These are phyloP conservation scores for Gloeopeniophorella convolvens DNA, from an alignment of 768 basidiomycete species.

Conservation along the genomic window DNA sequence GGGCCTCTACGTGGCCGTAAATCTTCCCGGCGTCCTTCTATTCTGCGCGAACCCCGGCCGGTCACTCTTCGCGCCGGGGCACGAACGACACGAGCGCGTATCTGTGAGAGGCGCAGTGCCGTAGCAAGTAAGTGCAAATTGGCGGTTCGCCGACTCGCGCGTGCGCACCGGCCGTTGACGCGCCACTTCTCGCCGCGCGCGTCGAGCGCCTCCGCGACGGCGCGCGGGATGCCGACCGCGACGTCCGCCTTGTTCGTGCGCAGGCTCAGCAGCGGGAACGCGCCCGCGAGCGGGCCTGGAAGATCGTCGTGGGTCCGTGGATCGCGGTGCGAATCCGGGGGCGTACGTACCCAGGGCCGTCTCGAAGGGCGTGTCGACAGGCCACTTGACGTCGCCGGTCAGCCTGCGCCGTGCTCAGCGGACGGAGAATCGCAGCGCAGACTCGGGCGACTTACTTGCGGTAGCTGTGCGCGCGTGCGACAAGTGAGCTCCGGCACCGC, in stretches of 20 bases:
- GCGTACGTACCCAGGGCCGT: constrained; percentile 64
- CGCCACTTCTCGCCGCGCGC: constrained; percentile 65
- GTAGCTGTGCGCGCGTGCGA: constrained; percentile 61
- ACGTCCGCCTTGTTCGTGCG: constrained; percentile 97
- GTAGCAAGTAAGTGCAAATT: not conserved
- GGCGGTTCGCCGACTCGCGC: not conserved
- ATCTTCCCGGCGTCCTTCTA: too few relatives aligned
- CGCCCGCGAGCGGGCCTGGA: constrained; percentile 67
- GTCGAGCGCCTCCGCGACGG: constrained; percentile 63
- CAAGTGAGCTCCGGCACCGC: too few relatives aligned
- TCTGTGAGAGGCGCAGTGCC: not conserved
- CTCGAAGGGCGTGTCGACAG: constrained; percentile 67
- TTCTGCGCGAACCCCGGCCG: too few relatives aligned
- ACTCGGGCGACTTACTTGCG: constrained; percentile 72
- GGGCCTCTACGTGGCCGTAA: too few relatives aligned
- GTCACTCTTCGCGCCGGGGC: too few relatives aligned
- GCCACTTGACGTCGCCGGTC: constrained; percentile 86
- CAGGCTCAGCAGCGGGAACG: constrained; percentile 77
- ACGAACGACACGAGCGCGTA: constrained; percentile 15
- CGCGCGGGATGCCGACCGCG: constrained; percentile 70
- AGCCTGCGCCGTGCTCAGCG: constrained; percentile 43
- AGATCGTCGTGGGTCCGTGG: too few relatives aligned
- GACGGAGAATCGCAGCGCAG: not conserved
- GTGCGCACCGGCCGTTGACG: constrained; percentile 65
- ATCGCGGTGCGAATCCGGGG: too few relatives aligned